A percentile compares a stretch with the other conserved stretches of the same genome.
These are phyloP conservation scores for Populus pruinosa DNA, from an alignment of 345 rosid species.

Conservation along the genomic window DNA sequence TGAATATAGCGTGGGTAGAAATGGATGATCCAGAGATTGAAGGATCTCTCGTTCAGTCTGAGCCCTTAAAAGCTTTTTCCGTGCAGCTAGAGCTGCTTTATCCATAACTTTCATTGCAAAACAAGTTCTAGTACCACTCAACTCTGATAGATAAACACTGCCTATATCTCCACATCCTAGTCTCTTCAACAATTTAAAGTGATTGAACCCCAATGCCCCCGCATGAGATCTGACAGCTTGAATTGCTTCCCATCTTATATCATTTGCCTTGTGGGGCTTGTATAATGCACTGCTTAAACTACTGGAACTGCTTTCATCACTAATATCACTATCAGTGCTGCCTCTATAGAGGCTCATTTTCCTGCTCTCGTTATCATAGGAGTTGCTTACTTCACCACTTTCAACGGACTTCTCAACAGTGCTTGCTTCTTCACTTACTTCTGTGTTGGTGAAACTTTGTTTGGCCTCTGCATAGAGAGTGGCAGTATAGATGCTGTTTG, in stretches of 20 bases:
- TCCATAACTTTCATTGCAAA: conserved; percentile 90
- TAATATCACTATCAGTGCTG: conserved; percentile 80
- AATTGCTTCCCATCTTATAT: conserved; percentile 82
- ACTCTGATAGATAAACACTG: conserved; percentile 70
- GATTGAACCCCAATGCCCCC: conserved; percentile 51
- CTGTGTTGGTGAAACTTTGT: conserved; percentile 71
- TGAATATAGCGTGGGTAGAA: conserved; percentile 75
- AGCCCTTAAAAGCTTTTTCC: conserved; percentile 89
- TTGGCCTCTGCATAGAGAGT: conserved; percentile 61
- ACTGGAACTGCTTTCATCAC: conserved; percentile 91
- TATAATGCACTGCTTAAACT: conserved; percentile 54
- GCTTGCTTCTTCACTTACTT: conserved; percentile 63
- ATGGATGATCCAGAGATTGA: conserved; percentile 86
- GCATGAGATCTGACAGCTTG: conserved; percentile 50
- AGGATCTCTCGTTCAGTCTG: conserved; percentile 88
- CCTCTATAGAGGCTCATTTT: conserved; percentile 63
- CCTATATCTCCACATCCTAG: conserved; percentile 93
- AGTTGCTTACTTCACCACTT: conserved; percentile 38
- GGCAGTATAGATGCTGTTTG: conserved; percentile 53
- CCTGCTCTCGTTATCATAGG: conserved; percentile 53
- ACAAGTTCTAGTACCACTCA: conserved; percentile 59
- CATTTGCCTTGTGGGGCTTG: conserved; percentile 90
- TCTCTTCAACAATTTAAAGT: conserved; percentile 54
- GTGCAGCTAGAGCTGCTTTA: conserved; percentile 58
- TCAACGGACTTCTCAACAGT: conserved; percentile 40